Base-by-base conservation (phyloP, 2,329 filamentous ascomycete genomes). In the Alternaria metachromatica region DNA sequence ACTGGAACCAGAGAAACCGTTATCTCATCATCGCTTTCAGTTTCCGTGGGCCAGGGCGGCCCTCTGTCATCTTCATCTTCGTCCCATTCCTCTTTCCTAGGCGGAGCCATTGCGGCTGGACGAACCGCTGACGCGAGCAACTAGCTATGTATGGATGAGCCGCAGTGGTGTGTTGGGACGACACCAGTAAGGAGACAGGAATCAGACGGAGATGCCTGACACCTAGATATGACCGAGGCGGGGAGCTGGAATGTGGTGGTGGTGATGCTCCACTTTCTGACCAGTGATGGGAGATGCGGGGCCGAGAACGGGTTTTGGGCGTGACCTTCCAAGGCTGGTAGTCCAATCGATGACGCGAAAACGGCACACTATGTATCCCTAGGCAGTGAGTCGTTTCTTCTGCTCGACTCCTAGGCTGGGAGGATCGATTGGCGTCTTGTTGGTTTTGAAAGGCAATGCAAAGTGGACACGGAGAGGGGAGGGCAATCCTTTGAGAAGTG, bases 281-380 rank as follows among this genome's bases (percentile, higher is more conserved):
- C 63, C 63, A 65, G 63, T 72, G 62, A 61, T 33, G 66, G 67
- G 69, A 69, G 66, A 66, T 71, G 75, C 71, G 75, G 75, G 75
- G 75, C 75, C 74, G 75, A 66, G 62, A 41, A 69, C 71, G 70
- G 68, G 70, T 54, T 66, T 70, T 44, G 55, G 53, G 66, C 56
- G 58, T 64, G 26, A 55, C 64, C 64, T 69, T 18, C 37, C 37
- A 41, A 18, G 37, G 37, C 1, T 68, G 67, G 62, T 69, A 56
- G 57, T 50, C 51, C 58, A 66, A 33, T 71, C 60, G 63, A 69
- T 72, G 68, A 73, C 67, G 70, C 65, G 66, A 67, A 62, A 64
- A 53, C 37, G 48, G 50, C 43, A 57, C 51, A 54, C 58, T 25
- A 51, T 33, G 23, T 18, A 41, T 15, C 20, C 49, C 6, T 53